A percentile compares a stretch with the other conserved stretches of the same genome.
Evolutionary conservation across 202 grass and related monocot genomes (phyloP).

Genomic region (Schoenoplectus triqueter): DNA sequence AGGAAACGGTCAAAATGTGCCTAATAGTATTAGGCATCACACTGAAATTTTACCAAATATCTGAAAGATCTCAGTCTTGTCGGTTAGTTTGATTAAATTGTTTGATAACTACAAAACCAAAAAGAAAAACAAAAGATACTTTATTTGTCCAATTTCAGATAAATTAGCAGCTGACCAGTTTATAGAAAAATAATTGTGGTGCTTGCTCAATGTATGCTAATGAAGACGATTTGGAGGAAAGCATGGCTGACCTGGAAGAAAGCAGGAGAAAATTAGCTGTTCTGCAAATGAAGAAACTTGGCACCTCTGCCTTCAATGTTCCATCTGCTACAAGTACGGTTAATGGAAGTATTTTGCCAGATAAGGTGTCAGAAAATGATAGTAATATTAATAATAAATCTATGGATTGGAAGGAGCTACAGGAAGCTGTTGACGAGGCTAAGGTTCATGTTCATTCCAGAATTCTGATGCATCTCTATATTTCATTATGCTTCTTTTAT

Average conservation of each 20-base stretch:
- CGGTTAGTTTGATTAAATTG: constrained; percentile 12
- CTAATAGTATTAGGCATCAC: not conserved
- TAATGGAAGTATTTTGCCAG: constrained; percentile 66
- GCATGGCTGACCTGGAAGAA: constrained; percentile 90
- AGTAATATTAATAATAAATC: constrained; percentile 40
- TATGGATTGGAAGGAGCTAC: constrained; percentile 77
- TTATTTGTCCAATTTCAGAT: not conserved
- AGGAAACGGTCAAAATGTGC: constrained; percentile 5
- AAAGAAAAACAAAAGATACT: not conserved
- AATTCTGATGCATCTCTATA: constrained; percentile 22
- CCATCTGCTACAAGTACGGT: constrained; percentile 52
- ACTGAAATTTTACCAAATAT: not conserved
- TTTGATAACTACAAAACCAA: constrained; percentile 10
- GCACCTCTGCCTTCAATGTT: constrained; percentile 55
- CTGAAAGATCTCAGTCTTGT: not conserved
- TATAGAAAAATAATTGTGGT: constrained; percentile 11
- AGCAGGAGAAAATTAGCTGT: constrained; percentile 83
- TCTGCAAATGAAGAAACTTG: constrained; percentile 85
- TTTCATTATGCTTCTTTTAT: constrained; percentile 16
- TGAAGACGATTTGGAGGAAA: constrained; percentile 90
- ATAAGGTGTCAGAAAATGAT: constrained; percentile 58
- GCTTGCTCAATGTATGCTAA: not conserved
- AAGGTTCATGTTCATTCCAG: constrained; percentile 54
- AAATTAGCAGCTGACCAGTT: not conserved
- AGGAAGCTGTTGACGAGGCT: constrained; percentile 86